These are phyloP conservation scores for Fusarium sp. DNA, from an alignment of 2,329 filamentous ascomycete species.

Conservation along the genomic window DNA sequence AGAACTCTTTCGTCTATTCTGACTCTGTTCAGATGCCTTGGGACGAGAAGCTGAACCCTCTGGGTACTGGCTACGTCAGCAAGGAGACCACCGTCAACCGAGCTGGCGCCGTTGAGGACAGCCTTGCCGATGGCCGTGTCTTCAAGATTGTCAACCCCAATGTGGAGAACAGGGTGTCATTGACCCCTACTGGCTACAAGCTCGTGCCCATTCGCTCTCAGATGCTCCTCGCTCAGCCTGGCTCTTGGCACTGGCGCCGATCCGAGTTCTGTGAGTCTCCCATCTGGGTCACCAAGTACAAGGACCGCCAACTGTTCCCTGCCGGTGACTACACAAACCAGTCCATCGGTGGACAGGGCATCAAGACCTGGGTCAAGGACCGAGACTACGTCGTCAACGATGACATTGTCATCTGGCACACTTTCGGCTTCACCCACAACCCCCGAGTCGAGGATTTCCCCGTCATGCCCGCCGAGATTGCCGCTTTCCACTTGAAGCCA, in stretches of 20 bases:
- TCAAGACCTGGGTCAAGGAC: conserved; percentile 3
- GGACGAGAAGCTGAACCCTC: conserved; percentile 43
- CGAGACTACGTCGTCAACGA: conserved; percentile 71
- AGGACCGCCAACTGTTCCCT: conserved; percentile 39
- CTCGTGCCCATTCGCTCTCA: conserved; percentile 60
- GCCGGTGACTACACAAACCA: conserved; percentile 60
- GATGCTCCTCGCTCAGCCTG: conserved; percentile 56
- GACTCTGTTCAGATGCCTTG: conserved; percentile 6
- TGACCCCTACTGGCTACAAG: conserved; percentile 57
- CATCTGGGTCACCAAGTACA: conserved; percentile 57
- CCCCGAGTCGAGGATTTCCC: conserved; percentile 61
- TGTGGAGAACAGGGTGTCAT: background rate
- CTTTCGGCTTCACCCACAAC: conserved; percentile 88
- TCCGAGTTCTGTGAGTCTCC: conserved; percentile 56
- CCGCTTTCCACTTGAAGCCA: conserved; percentile 60
- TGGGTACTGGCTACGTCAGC: conserved; percentile 53
- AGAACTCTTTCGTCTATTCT: conserved; percentile 44
- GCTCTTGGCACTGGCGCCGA: conserved; percentile 52
- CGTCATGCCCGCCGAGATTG: conserved; percentile 71
- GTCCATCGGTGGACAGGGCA: conserved; percentile 60
- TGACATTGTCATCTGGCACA: conserved; percentile 90
- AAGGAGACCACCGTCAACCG: conserved; percentile 25
- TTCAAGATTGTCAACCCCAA: background rate
- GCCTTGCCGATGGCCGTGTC: background rate
- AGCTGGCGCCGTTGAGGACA: background rate